Evolutionary conservation across 2,329 filamentous ascomycete species (phyloP).

Genomic region (Pseudogymnoascus sp.): DNA sequence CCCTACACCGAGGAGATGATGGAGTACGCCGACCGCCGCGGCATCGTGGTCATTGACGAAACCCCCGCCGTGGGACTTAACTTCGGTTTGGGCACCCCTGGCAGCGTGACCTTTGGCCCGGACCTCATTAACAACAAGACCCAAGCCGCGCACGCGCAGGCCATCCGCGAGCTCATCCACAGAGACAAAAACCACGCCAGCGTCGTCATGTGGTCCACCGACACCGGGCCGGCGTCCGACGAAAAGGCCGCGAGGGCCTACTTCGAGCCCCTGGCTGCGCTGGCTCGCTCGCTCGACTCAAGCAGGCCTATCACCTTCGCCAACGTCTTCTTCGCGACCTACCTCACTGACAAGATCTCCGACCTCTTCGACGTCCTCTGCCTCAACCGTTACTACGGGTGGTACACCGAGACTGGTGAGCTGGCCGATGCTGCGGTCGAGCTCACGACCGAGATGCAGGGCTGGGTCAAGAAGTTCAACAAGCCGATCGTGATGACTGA

Average conservation of each 20-base stretch:
- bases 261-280: conserved; percentile 1
- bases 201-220: conserved; percentile 68
- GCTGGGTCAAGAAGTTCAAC: conserved; percentile 23
- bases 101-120: conserved; percentile 18
- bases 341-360: conserved; percentile 19
- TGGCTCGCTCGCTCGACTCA: conserved; percentile 24
- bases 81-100: conserved; percentile 17
- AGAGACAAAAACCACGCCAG: conserved; percentile 65
- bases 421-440: conserved; percentile 21
- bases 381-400: conserved; percentile 28
- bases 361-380: conserved; percentile 27
- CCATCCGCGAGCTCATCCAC: conserved; percentile 56
- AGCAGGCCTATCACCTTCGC: conserved; percentile 25
- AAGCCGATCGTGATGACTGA: conserved; percentile 29
- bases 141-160: conserved; percentile 58
- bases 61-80: conserved; percentile 27
- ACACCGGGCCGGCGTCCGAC: conserved; percentile 48
- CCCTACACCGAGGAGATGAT: conserved; percentile 28
- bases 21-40: conserved; percentile 27
- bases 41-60: conserved; percentile 28
- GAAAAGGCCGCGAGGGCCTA: neutral
- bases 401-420: conserved; percentile 24
- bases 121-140: conserved; percentile 19
- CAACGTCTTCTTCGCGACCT: conserved; percentile 17
- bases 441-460: conserved; percentile 22